A percentile compares a stretch with the other conserved stretches of the same genome.
Evolutionary conservation across 805 yeast genomes (phyloP).

Genomic region (Pichia kluyveri): DNA sequence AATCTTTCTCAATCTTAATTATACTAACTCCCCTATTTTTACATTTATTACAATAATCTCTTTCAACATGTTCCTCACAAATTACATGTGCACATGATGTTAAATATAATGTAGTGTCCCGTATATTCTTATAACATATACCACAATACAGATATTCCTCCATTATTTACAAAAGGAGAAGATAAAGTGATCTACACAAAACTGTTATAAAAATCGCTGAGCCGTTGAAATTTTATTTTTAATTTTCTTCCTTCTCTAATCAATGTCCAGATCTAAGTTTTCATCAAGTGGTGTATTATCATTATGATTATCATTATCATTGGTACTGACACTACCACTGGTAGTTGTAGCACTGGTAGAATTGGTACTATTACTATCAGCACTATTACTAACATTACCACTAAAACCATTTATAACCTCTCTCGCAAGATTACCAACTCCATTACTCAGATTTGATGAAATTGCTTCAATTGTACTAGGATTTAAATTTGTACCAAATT

Average conservation of each 20-base stretch:
- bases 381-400: too few species aligned
- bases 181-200: too few species aligned
- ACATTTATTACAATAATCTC: background rate
- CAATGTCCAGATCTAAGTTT: slow-evolving; percentile 7
- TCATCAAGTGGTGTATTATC: background rate
- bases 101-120: background rate
- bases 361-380: too few species aligned
- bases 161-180: too few species aligned
- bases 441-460: too few species aligned
- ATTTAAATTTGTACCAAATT: slow-evolving; percentile 1
- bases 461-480: background rate
- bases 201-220: background rate
- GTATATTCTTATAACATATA: background rate
- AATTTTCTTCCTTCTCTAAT: background rate
- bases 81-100: slow-evolving; percentile 8
- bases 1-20: background rate
- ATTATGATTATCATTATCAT: background rate
- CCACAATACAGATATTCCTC: slow-evolving; percentile 6
- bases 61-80: slow-evolving; percentile 2
- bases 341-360: too few species aligned
- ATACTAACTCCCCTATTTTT: background rate
- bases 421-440: too few species aligned
- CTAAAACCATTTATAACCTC: too few species aligned
- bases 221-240: background rate
- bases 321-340: background rate